These are phyloP conservation scores for Hymenoscyphus occultus DNA, from an alignment of 2,329 filamentous ascomycete species.

Conservation along the genomic window DNA sequence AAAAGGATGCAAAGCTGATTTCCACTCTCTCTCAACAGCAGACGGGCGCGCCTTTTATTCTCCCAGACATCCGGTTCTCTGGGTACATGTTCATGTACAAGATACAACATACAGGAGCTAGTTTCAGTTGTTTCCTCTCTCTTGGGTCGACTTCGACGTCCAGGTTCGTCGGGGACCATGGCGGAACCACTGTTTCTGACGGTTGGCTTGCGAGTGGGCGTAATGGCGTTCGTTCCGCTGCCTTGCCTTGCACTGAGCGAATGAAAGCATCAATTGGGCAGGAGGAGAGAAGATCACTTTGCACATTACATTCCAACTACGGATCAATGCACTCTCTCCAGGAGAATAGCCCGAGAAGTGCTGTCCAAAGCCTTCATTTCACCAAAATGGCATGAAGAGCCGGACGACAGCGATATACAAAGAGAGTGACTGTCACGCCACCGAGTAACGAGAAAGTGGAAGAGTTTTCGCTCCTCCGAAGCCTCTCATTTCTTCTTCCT, in stretches of 20 bases:
- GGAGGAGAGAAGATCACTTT: not conserved
- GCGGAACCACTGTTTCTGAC: not conserved
- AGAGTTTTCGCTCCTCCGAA: not conserved
- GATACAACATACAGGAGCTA: not conserved
- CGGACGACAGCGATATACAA: not conserved
- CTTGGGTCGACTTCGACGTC: not conserved
- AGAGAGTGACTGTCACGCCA: not conserved
- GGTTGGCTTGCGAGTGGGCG: not conserved
- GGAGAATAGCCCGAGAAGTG: not conserved
- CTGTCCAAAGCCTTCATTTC: not conserved
- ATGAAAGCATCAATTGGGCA: not conserved
- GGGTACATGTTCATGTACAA: not conserved
- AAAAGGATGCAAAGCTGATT: not conserved
- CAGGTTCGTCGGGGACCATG: not conserved
- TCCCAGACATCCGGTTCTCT: not conserved
- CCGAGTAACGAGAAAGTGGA: not conserved
- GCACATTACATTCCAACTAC: not conserved
- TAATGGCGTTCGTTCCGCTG: not conserved
- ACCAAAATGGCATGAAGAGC: not conserved
- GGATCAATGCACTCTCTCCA: not conserved
- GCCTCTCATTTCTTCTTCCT: not conserved
- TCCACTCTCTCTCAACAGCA: not conserved
- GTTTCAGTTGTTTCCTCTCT: not conserved
- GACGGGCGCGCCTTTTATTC: not conserved
- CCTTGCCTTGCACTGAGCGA: not conserved